A percentile compares a stretch with the other conserved stretches of the same genome.
phyloP scores from a whole-genome alignment of 2,329 filamentous ascomycete genomes.

The Cladophialophora yegresii region DNA sequence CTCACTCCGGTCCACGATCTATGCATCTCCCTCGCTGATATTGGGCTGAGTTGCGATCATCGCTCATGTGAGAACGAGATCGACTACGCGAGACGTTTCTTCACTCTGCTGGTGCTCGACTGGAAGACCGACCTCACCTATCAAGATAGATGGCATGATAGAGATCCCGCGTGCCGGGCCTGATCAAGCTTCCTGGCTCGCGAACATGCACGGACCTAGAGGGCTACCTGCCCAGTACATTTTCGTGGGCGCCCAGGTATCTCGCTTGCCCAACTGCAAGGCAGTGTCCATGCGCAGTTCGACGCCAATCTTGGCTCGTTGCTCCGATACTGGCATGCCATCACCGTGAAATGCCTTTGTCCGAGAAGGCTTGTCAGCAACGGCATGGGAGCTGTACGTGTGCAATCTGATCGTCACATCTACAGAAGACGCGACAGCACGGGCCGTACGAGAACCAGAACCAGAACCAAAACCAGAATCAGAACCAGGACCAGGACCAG shows the following conservation, averaged over 20 bases:
- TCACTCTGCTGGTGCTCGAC: neutral
- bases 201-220: neutral
- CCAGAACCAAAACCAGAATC: neutral
- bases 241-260: neutral
- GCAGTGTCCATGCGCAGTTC: neutral
- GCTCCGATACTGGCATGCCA: neutral
- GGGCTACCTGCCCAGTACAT: neutral
- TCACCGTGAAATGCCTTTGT: neutral
- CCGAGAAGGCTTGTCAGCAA: neutral
- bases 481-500: neutral
- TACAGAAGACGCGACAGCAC: neutral
- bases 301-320: neutral
- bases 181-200: neutral
- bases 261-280: neutral
- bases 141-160: neutral
- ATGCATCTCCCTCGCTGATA: neutral
- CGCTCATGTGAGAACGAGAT: neutral
- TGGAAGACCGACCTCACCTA: neutral
- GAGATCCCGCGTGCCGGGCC: neutral
- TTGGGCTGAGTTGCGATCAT: neutral
- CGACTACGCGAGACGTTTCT: neutral
- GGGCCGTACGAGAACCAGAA: neutral
- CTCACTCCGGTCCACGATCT: neutral
- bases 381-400: neutral
- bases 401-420: neutral